Percentiles rank a stretch among this genome's conserved stretches.
These are phyloP conservation scores for Pachysandra terminalis DNA, from an alignment of 164 flowering plant species.

Conservation along the genomic window DNA sequence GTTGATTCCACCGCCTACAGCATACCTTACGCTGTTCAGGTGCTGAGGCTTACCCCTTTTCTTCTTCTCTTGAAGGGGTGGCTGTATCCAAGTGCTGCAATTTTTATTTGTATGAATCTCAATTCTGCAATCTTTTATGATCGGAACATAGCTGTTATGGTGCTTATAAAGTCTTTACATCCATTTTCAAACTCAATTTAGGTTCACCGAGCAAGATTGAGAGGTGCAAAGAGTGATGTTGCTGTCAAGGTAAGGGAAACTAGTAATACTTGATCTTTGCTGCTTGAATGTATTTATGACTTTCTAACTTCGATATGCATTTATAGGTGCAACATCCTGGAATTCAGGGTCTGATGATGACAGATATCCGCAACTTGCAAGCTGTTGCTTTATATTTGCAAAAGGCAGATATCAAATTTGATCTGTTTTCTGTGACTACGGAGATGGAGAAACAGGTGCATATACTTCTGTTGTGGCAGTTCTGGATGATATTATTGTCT, in stretches of 20 bases:
- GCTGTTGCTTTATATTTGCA: conserved; percentile 91
- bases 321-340: conserved; percentile 98
- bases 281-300: not conserved
- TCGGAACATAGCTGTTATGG: too few species aligned
- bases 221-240: conserved; percentile 72
- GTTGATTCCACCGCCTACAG: too few species aligned
- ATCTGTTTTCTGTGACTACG: conserved; percentile 76
- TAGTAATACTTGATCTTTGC: conserved; percentile 3
- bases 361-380: conserved; percentile 87
- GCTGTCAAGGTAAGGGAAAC: conserved; percentile 76
- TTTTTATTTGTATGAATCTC: too few species aligned
- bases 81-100: too few species aligned
- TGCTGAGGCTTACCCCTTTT: too few species aligned
- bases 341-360: conserved; percentile 86
- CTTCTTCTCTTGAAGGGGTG: too few species aligned
- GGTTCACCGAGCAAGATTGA: conserved; percentile 92
- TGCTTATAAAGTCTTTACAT: conserved; percentile 3
- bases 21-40: too few species aligned
- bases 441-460: conserved; percentile 96
- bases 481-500: not conserved
- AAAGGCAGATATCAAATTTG: conserved; percentile 86
- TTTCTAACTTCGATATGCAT: conserved; percentile 14
- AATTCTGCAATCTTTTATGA: too few species aligned
- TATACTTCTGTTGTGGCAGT: not conserved
- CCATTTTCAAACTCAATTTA: conserved; percentile 22